Evolutionary conservation across 805 yeast genomes (phyloP).

Genomic region (Suhomyces canberraensis): DNA sequence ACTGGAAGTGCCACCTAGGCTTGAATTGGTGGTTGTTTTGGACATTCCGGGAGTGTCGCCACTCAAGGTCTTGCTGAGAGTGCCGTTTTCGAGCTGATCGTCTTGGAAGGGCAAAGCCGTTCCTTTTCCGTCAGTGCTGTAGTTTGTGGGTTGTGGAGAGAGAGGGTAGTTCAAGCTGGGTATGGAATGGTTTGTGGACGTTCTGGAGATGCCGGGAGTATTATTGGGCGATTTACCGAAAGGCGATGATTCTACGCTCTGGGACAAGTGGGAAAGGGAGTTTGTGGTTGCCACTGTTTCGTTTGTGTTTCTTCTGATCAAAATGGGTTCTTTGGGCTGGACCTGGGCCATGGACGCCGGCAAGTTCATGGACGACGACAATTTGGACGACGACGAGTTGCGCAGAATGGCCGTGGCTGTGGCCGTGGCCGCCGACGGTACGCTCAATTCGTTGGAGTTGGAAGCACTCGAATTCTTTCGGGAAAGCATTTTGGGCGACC

Average conservation of each 20-base stretch:
- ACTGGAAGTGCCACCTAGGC: not conserved
- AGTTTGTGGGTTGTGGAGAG: slow-evolving; percentile 16
- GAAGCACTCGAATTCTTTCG: slow-evolving; percentile 25
- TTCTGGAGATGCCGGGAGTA: slow-evolving; percentile 14
- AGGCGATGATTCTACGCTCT: slow-evolving; percentile 9
- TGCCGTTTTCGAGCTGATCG: not conserved
- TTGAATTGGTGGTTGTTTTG: not conserved
- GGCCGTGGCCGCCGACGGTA: slow-evolving; percentile 6
- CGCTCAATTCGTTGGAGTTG: slow-evolving; percentile 17
- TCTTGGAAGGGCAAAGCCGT: slow-evolving; percentile 3
- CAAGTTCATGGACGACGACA: slow-evolving; percentile 21
- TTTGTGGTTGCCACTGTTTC: slow-evolving; percentile 19
- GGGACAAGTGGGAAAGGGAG: slow-evolving; percentile 7
- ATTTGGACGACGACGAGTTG: slow-evolving; percentile 7
- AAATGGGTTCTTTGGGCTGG: slow-evolving; percentile 72
- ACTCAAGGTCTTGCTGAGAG: slow-evolving; percentile 2
- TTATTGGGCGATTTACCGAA: slow-evolving; percentile 10
- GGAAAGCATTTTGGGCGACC: slow-evolving; percentile 28
- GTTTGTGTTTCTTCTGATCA: slow-evolving; percentile 51
- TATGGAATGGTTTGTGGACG: slow-evolving; percentile 24
- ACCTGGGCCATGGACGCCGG: slow-evolving; percentile 70
- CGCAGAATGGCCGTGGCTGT: slow-evolving; percentile 6
- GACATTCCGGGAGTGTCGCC: slow-evolving; percentile 1
- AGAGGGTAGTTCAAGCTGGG: slow-evolving; percentile 15
- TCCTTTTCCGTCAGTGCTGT: not conserved